These are phyloP conservation scores for Apiotrichum porosum DNA, from an alignment of 1,284 basidiomycete species.

Conservation along the genomic window DNA sequence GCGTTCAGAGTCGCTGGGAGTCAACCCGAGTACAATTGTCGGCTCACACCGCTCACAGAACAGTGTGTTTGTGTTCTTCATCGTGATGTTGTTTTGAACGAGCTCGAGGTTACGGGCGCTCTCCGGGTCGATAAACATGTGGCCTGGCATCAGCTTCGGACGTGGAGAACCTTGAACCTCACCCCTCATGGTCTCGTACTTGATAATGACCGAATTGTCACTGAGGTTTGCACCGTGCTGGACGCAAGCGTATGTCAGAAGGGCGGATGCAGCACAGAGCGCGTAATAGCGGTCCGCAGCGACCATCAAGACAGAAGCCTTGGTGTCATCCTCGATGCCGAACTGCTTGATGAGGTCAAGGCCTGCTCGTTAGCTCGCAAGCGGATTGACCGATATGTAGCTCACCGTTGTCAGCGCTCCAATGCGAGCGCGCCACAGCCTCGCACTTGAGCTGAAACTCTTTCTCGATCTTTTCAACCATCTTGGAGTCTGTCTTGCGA, in stretches of 20 bases:
- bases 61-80: conserved; percentile 64
- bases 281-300: conserved; percentile 82
- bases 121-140: conserved; percentile 87
- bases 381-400: not conserved
- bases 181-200: conserved; percentile 67
- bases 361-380: conserved; percentile 51
- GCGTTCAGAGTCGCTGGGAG: conserved; percentile 61
- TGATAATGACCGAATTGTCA: conserved; percentile 67
- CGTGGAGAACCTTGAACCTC: not conserved
- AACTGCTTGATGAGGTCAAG: conserved; percentile 70
- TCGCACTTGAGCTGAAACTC: conserved; percentile 67
- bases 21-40: not conserved
- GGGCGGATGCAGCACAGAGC: conserved; percentile 72
- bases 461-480: conserved; percentile 68
- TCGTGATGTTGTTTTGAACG: conserved; percentile 64
- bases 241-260: conserved; percentile 73
- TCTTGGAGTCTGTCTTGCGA: conserved; percentile 37
- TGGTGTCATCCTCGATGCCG: conserved; percentile 68
- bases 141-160: conserved; percentile 54
- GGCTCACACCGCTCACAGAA: conserved; percentile 60
- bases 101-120: conserved; percentile 82
- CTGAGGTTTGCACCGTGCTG: conserved; percentile 66
- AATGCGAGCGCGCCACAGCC: conserved; percentile 67
- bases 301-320: conserved; percentile 67
- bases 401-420: conserved; percentile 65